Evolutionary conservation across 345 rosid genomes (phyloP).

Genomic region (Melaleuca quinquenervia): DNA sequence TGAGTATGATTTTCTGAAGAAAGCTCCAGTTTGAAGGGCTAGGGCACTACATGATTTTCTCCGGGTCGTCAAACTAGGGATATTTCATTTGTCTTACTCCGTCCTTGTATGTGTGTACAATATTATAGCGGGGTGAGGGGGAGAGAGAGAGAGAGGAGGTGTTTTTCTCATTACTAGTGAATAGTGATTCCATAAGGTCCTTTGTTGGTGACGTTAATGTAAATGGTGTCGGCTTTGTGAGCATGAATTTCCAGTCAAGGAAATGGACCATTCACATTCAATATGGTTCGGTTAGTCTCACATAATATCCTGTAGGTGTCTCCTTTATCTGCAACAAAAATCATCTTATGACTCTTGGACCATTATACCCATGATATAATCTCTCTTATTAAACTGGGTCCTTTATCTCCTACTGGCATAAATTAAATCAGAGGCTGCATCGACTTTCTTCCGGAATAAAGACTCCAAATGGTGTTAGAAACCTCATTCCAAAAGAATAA

Average conservation of each 20-base stretch:
- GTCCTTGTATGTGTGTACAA: not conserved
- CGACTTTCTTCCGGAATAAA: not conserved
- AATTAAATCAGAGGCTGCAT: not conserved
- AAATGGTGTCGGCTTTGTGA: not conserved
- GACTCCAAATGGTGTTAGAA: not conserved
- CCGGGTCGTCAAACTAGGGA: not conserved
- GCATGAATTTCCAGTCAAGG: not conserved
- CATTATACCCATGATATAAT: not conserved
- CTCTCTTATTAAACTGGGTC: not conserved
- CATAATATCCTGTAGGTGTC: not conserved
- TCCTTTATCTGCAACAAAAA: not conserved
- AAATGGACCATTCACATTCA: not conserved
- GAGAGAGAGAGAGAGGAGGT: not conserved
- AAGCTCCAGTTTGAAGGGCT: not conserved
- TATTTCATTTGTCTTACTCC: not conserved
- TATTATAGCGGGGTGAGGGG: not conserved
- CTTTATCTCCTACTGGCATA: not conserved
- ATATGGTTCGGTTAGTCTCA: not conserved
- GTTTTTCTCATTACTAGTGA: not conserved
- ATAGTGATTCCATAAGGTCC: not conserved
- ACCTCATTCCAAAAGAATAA: not conserved
- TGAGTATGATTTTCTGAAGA: not conserved
- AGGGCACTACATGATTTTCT: not conserved
- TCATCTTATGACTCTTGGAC: not conserved
- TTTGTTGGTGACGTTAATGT: not conserved